Base-by-base conservation (phyloP, 257 asterid genomes). In the Gentiana macrophylla region DNA sequence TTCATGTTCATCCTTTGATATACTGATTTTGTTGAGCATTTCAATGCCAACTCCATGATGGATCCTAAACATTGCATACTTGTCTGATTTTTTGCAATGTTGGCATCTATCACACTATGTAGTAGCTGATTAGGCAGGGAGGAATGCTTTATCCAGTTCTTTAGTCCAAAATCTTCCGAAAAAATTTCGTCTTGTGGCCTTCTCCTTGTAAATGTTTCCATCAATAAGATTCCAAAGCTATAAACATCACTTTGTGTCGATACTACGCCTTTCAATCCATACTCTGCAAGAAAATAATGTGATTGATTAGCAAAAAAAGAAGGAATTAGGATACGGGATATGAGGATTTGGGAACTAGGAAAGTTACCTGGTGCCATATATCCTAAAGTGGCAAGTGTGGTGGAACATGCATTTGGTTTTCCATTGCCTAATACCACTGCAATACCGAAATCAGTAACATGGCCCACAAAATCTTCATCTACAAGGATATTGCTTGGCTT, bases 311-410 rank as follows among this genome's bases (percentile, higher is more conserved):
- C 8, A 4, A 4, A 4, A 38, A 38, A 38, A 5, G 8, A 38
- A 38, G 8, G 45, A 5, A 38, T 38, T 38, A 38, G 8, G 45
- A 38, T 4, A 8, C 45, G 7, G 8, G 45, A 38, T 4, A 8
- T 3, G 7, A 24, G 24, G 24, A 24, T 24, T 24, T 24, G 24
- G 8, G 45, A 5, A 38, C 2, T 38, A 38, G 8, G 45, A 38
- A 38, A 8, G 7, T 38, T 36, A 55, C 59, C 59, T 5, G 59
- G 59, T 13, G 59, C 35, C 15, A 55, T 55, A 38, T 55, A 55
- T 33, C 59, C 59, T 5, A 55, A 13, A 12, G 59, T 55, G 8
- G 47, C 59, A n/a, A 55, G 8, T 35, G 59, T 55, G 8, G 9
- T 55, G 59, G 59, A 35, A 36, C 13, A 33, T 35, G 45, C 15